A percentile compares a stretch with the other conserved stretches of the same genome.
Conservation (phyloP, 2,329 filamentous ascomycete genomes). For the Aspergillus intermedius region DNA sequence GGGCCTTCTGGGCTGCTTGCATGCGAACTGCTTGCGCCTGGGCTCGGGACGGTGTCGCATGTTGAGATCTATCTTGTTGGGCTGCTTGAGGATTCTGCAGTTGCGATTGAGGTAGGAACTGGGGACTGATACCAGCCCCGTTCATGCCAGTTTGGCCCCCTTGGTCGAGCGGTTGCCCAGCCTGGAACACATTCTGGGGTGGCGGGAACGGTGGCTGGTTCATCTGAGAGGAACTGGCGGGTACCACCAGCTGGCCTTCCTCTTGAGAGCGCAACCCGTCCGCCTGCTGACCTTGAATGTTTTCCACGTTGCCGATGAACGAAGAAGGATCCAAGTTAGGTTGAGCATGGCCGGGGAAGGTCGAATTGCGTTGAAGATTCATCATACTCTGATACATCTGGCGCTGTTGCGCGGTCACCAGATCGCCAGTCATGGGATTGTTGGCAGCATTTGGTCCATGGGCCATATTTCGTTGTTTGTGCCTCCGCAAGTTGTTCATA, state of each 20-base stretch:
- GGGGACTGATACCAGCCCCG: slow-evolving; percentile 32
- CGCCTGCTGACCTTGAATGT: slow-evolving; percentile 55
- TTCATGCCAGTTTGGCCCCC: slow-evolving; percentile 31
- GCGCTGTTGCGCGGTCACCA: slow-evolving; percentile 33
- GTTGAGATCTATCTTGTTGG: slow-evolving; percentile 38
- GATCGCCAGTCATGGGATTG: slow-evolving; percentile 29
- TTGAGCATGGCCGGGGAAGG: slow-evolving; percentile 27
- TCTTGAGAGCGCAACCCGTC: slow-evolving; percentile 57
- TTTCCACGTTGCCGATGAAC: slow-evolving; percentile 45
- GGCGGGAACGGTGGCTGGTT: slow-evolving; percentile 35
- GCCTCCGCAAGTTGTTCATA: slow-evolving; percentile 34
- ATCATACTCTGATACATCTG: slow-evolving; percentile 38
- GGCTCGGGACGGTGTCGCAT: slow-evolving; percentile 26
- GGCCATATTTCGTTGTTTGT: slow-evolving; percentile 27
- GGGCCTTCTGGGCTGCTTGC: slow-evolving; percentile 40
- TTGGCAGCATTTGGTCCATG: slow-evolving; percentile 24
- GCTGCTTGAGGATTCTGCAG: slow-evolving; percentile 37
- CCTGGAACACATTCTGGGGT: slow-evolving; percentile 36
- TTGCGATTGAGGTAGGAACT: slow-evolving; percentile 38
- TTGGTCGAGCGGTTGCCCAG: slow-evolving; percentile 36
- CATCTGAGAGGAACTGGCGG: slow-evolving; percentile 53
- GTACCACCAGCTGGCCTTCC: slow-evolving; percentile 57
- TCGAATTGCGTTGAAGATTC: slow-evolving; percentile 33
- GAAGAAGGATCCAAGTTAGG: slow-evolving; percentile 29
- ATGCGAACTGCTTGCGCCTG: slow-evolving; percentile 33